A percentile compares a stretch with the other conserved stretches of the same genome.
These are phyloP conservation scores for Blechomonas ayalai DNA, from an alignment of 208 protist species.

Conservation along the genomic window DNA sequence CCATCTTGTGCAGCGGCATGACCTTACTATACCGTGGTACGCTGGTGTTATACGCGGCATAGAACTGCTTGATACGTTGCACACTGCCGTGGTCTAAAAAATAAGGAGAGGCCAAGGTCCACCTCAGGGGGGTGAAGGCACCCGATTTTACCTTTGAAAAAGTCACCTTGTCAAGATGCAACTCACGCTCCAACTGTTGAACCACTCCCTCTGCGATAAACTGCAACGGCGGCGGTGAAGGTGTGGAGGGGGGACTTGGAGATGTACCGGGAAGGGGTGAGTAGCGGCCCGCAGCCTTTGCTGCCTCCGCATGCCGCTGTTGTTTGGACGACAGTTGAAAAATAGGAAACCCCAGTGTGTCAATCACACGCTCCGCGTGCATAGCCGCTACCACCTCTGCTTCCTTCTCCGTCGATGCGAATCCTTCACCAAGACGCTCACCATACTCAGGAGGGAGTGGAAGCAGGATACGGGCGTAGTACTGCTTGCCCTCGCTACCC, in stretches of 20 bases:
- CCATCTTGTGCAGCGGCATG: conserved; percentile 26
- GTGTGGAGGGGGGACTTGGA: conserved; percentile 10
- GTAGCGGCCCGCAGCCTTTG: conserved; percentile 51
- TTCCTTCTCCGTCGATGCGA: conserved; percentile 54
- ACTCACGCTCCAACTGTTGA: conserved; percentile 15
- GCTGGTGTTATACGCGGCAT: conserved; percentile 22
- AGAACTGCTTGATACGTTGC: conserved; percentile 49
- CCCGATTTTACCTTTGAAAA: conserved; percentile 42
- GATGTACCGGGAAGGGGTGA: conserved; percentile 24
- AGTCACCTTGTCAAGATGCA: conserved; percentile 34
- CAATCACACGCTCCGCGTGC: conserved; percentile 84
- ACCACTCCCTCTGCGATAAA: neutral
- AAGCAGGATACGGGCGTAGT: conserved; percentile 51
- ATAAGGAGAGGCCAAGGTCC: conserved; percentile 61
- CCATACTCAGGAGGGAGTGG: conserved; percentile 66
- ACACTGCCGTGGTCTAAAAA: conserved; percentile 43
- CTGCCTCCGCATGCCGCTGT: conserved; percentile 66
- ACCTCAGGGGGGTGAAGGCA: conserved; percentile 32
- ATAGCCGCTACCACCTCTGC: conserved; percentile 73
- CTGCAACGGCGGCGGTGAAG: conserved; percentile 32
- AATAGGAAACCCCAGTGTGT: conserved; percentile 69
- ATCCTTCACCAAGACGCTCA: conserved; percentile 67
- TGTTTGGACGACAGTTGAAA: conserved; percentile 77
- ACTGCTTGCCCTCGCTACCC: conserved; percentile 21
- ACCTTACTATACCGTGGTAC: conserved; percentile 28